A percentile compares a stretch with the other conserved stretches of the same genome.
Conservation (phyloP, 495 filamentous ascomycete species). For the Tuber calosporum region DNA sequence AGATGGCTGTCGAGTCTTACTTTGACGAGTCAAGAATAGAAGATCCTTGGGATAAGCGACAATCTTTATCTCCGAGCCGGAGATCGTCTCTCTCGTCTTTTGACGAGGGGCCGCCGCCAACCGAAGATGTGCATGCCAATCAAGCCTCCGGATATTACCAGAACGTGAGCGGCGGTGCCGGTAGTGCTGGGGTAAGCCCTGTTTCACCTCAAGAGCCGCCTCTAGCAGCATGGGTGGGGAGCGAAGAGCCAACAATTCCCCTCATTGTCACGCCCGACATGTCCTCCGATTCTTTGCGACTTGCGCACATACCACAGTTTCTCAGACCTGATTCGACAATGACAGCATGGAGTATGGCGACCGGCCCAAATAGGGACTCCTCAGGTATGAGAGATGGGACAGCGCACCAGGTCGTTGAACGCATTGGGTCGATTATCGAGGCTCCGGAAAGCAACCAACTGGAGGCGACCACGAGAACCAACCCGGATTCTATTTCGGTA, state of each 20-base stretch:
- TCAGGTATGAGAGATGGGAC: slow-evolving; percentile 22
- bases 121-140: slow-evolving; percentile 28
- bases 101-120: slow-evolving; percentile 25
- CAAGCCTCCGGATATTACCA: slow-evolving; percentile 14
- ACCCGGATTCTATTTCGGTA: slow-evolving; percentile 34
- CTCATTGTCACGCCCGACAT: slow-evolving; percentile 37
- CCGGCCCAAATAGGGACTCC: slow-evolving; percentile 26
- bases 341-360: slow-evolving; percentile 30
- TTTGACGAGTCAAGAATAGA: slow-evolving; percentile 13
- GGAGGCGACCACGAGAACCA: slow-evolving; percentile 32
- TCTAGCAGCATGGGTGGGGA: slow-evolving; percentile 22
- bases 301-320: slow-evolving; percentile 31
- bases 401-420: slow-evolving; percentile 26
- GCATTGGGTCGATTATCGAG: slow-evolving; percentile 33
- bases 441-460: slow-evolving; percentile 32
- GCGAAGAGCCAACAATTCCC: slow-evolving; percentile 30
- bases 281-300: slow-evolving; percentile 22
- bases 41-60: slow-evolving; percentile 24
- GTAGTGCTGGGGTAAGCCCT: slow-evolving; percentile 30
- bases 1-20: slow-evolving; percentile 15
- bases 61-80: slow-evolving; percentile 25
- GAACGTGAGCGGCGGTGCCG: slow-evolving; percentile 21
- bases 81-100: slow-evolving; percentile 33
- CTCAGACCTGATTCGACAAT: slow-evolving; percentile 33
- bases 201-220: slow-evolving; percentile 30